A percentile compares a stretch with the other conserved stretches of the same genome.
phyloP scores from a whole-genome alignment of 768 basidiomycete genomes.

The Podaxis sp. region DNA sequence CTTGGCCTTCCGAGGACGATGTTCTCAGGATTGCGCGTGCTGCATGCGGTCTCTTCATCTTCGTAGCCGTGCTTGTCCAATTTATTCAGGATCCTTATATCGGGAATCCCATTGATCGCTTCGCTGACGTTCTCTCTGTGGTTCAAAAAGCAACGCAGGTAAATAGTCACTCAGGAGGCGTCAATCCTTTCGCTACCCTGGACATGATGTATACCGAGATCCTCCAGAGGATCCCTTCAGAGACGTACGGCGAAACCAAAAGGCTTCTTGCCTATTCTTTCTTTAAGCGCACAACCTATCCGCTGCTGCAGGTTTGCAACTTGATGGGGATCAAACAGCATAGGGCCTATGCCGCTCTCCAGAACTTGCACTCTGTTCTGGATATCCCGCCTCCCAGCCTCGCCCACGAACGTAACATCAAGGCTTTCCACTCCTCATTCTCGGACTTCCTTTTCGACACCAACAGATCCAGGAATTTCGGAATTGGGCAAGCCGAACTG shows the following conservation, averaged over 20 bases:
- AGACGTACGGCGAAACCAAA: background rate
- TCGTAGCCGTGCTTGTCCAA: constrained; percentile 26
- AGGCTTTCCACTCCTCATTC: background rate
- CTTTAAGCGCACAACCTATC: background rate
- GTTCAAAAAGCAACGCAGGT: background rate
- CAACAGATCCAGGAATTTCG: background rate
- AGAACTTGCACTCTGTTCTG: background rate
- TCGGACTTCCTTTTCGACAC: background rate
- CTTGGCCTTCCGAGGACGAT: constrained; percentile 12
- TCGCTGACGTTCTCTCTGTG: background rate
- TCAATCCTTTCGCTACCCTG: background rate
- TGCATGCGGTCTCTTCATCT: constrained; percentile 27
- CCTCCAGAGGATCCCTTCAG: background rate
- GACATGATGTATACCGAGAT: background rate
- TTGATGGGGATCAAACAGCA: background rate
- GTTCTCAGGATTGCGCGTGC: constrained; percentile 15
- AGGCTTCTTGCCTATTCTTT: background rate
- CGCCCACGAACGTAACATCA: background rate
- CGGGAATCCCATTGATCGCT: background rate
- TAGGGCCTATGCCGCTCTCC: background rate
- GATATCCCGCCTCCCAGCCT: background rate
- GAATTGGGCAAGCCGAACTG: background rate
- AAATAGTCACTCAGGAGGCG: background rate
- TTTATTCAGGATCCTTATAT: constrained; percentile 16
- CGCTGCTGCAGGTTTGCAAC: background rate